A percentile compares a stretch with the other conserved stretches of the same genome.
Conservation (phyloP, 1,284 basidiomycete genomes). For the Boletellus deceptivus region DNA sequence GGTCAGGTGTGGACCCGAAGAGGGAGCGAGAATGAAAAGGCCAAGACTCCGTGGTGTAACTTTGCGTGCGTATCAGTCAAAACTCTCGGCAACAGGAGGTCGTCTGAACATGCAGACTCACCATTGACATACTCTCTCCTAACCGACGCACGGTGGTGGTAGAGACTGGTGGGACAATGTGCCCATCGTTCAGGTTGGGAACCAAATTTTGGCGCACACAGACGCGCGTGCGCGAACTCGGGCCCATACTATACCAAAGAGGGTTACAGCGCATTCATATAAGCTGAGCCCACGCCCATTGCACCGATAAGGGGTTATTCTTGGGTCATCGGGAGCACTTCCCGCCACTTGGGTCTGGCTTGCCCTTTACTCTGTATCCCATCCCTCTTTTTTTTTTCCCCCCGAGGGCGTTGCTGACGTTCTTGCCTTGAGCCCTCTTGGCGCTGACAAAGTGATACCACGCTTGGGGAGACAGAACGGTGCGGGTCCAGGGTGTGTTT, state of each 20-base stretch:
- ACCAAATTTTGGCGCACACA: conserved; percentile 12
- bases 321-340: conserved; percentile 10
- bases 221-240: not conserved
- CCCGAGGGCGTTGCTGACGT: not conserved
- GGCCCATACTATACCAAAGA: conserved; percentile 13
- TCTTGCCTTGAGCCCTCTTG: not conserved
- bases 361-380: not conserved
- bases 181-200: not conserved
- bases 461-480: not conserved
- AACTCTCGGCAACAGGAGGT: not conserved
- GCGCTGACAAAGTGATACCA: not conserved
- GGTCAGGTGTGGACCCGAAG: conserved; percentile 5
- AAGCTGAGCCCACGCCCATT: conserved; percentile 2
- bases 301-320: conserved; percentile 26
- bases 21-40: not conserved
- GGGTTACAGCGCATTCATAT: conserved; percentile 4
- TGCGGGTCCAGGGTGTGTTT: not conserved
- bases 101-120: conserved; percentile 9
- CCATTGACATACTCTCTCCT: not conserved
- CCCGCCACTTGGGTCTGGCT: not conserved
- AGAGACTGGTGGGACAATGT: not conserved
- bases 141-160: not conserved
- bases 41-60: not conserved
- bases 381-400: not conserved
- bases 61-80: conserved; percentile 4